Conservation (phyloP, 164 flowering plant species). For the Cinnamomum chago region DNA sequence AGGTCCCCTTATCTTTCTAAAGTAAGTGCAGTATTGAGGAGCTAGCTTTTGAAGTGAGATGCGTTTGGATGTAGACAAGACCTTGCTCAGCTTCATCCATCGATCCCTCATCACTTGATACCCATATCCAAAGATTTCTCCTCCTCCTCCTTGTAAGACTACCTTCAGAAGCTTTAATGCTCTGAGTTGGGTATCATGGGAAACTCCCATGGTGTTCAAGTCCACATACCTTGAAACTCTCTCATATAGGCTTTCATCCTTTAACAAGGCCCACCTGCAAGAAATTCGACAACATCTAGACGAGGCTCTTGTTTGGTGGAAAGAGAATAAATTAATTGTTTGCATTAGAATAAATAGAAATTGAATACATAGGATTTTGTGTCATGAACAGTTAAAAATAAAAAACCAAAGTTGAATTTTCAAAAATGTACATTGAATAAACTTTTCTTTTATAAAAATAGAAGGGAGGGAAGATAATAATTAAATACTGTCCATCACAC, state of each 20-base stretch:
- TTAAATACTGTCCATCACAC: neutral
- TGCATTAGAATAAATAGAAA: too few species aligned
- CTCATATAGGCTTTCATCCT: conserved; percentile 44
- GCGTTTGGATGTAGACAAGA: conserved; percentile 31
- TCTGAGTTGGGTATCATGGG: conserved; percentile 60
- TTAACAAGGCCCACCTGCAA: conserved; percentile 74
- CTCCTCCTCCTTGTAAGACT: conserved; percentile 31
- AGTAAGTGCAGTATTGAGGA: conserved; percentile 47
- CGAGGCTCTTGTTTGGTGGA: neutral
- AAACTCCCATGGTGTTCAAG: conserved; percentile 36
- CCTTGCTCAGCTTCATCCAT: conserved; percentile 43
- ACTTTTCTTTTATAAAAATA: too few species aligned
- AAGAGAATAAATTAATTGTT: neutral
- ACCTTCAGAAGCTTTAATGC: conserved; percentile 48
- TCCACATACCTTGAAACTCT: conserved; percentile 29
- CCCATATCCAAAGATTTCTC: conserved; percentile 40
- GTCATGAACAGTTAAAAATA: too few species aligned
- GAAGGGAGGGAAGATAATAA: too few species aligned
- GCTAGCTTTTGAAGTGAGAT: conserved; percentile 45
- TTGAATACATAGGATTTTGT: too few species aligned
- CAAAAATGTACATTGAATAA: too few species aligned
- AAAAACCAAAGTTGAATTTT: too few species aligned
- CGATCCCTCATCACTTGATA: conserved; percentile 35
- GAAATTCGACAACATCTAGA: neutral
- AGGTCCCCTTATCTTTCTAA: conserved; percentile 31